Base-by-base conservation (phyloP, 805 yeast species). In the Ogataea ganodermae region DNA sequence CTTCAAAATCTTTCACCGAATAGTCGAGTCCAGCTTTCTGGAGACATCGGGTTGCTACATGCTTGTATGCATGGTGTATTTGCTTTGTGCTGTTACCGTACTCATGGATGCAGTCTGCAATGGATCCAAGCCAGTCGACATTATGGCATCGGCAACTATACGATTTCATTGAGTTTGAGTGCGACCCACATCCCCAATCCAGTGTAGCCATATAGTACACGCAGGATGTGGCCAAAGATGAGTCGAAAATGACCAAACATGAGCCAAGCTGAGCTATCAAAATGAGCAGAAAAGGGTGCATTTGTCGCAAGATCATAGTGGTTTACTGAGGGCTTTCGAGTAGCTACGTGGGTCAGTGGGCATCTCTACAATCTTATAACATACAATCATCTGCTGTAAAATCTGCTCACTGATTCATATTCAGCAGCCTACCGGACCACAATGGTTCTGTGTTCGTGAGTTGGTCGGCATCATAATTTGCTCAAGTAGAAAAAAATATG, bases 161-260 rank as follows among this genome's bases (percentile, higher is more conserved):
- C 1, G 66, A 50, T 8, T 51, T 56, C 53, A 63, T 68, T 24
- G 64, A 64, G 43, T 67, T 67, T 1, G 67, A 59, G 6, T 65
- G 63, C 7, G 70, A 48, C 23, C 58, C 53, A 51, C 80, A 75
- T 1, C 74, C 76, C 78, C 78, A 75, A 45, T 73, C 71, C 41
- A 63, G 66, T 24, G 58, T 59, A 37, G 61, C 57, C 52, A 70
- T 59, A 46, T 72, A 71, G 53, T 72, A 72, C 13, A 72, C 56
- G 55, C 77, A 72, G 23, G 73, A 62, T 2, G 75, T 62, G 1
- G 76, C 76, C 12, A 71, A 49, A 3, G 68, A 59, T 8, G 72
- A 67, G 45, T 72, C 76, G 18, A 67, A 48, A 8, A 53, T 49
- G 28, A 51, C 52, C 3, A 53, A 26, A 6, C 45, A 38, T 10